These are phyloP conservation scores for Penicillium expansum DNA, from an alignment of 2,329 filamentous ascomycete species.

Conservation along the genomic window DNA sequence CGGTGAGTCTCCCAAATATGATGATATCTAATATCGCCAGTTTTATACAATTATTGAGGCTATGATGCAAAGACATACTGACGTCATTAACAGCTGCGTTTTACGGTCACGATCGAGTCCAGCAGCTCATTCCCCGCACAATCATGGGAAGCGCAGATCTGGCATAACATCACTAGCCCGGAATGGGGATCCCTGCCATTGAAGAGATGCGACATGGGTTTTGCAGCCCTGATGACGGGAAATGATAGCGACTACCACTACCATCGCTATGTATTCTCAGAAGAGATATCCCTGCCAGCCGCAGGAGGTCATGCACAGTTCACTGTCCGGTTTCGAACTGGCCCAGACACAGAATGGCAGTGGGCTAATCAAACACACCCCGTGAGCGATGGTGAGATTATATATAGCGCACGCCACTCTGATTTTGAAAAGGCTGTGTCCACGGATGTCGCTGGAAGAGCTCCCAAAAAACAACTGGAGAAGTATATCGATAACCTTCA, in stretches of 20 bases:
- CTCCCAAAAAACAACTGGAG: slow-evolving; percentile 19
- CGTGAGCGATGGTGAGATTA: slow-evolving; percentile 42
- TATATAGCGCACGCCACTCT: slow-evolving; percentile 33
- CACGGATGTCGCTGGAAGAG: slow-evolving; percentile 13
- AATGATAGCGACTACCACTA: slow-evolving; percentile 21
- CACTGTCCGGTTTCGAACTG: slow-evolving; percentile 45
- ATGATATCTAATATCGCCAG: neutral
- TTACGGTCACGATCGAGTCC: slow-evolving; percentile 70
- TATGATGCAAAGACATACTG: neutral
- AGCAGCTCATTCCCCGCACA: slow-evolving; percentile 54
- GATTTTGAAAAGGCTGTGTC: neutral
- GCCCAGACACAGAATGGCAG: slow-evolving; percentile 39
- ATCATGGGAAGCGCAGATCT: slow-evolving; percentile 71
- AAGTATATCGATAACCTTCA: slow-evolving; percentile 39
- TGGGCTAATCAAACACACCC: slow-evolving; percentile 46
- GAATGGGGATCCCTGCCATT: slow-evolving; percentile 60
- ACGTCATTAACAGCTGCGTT: slow-evolving; percentile 46
- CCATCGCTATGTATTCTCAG: slow-evolving; percentile 37
- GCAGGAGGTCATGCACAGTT: slow-evolving; percentile 37
- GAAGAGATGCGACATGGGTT: slow-evolving; percentile 35
- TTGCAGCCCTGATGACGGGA: slow-evolving; percentile 31
- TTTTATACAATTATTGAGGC: neutral
- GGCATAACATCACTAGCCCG: slow-evolving; percentile 64
- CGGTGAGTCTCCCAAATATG: slow-evolving; percentile 19
- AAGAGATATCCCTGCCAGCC: slow-evolving; percentile 29